phyloP scores from a whole-genome alignment of 768 basidiomycete genomes.

The Mycena pura region DNA sequence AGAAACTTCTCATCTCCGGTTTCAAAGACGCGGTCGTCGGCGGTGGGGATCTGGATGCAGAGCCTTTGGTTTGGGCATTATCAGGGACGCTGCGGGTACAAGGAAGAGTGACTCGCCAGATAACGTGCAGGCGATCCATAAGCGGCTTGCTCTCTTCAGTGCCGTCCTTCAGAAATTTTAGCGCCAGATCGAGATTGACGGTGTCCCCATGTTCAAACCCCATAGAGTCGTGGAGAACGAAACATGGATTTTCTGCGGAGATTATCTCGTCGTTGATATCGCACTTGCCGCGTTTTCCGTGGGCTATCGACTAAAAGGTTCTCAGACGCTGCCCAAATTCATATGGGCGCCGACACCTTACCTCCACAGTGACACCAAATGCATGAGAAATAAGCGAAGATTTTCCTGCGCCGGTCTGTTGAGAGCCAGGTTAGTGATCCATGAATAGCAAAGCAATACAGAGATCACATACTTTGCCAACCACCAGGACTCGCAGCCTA shows the following conservation, averaged over 20 bases:
- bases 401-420: too few species aligned
- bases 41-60: not conserved
- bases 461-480: too few species aligned
- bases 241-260: not conserved
- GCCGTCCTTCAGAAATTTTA: not conserved
- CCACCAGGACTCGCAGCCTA: too few species aligned
- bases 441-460: too few species aligned
- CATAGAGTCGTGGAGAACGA: constrained; percentile 1
- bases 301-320: not conserved
- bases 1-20: constrained; percentile 1
- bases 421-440: too few species aligned
- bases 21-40: not conserved
- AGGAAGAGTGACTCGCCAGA: not conserved
- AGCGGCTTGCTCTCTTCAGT: not conserved
- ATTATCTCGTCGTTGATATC: not conserved
- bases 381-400: too few species aligned
- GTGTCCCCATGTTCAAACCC: not conserved
- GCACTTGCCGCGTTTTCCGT: not conserved
- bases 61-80: not conserved
- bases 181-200: not conserved
- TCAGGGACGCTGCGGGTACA: not conserved
- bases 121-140: not conserved
- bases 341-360: too few species aligned
- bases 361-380: too few species aligned
- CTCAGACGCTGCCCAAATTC: not conserved